Conservation (phyloP, 495 filamentous ascomycete genomes). For the Staphylotrichum longicolle region DNA sequence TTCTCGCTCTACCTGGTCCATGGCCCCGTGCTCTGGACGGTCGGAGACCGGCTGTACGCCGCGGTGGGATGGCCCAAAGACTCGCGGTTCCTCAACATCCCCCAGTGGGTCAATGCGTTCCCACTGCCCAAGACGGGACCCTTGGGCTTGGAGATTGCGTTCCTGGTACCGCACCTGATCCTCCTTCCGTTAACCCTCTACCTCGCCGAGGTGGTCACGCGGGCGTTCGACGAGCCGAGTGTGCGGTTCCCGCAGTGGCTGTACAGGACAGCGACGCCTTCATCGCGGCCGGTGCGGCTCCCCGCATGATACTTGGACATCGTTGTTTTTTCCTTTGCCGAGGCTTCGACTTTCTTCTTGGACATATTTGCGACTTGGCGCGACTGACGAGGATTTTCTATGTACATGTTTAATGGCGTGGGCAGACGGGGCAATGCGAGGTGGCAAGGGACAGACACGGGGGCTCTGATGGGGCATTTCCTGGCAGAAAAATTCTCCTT, state of each 20-base stretch:
- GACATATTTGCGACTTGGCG: background rate
- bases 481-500: too few relatives aligned
- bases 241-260: constrained; percentile 54
- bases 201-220: constrained; percentile 55
- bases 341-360: background rate
- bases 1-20: constrained; percentile 66
- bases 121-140: constrained; percentile 50
- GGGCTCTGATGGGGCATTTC: too few relatives aligned
- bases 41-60: constrained; percentile 49
- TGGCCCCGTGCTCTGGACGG: constrained; percentile 52
- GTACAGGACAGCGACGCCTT: constrained; percentile 37
- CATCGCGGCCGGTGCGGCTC: constrained; percentile 13
- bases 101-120: constrained; percentile 47
- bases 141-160: constrained; percentile 54
- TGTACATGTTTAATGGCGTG: background rate
- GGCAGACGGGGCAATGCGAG: background rate
- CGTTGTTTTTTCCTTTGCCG: background rate
- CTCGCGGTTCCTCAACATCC: constrained; percentile 36
- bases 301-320: constrained; percentile 16
- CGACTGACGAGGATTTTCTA: too few relatives aligned
- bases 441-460: too few relatives aligned
- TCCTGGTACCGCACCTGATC: constrained; percentile 53
- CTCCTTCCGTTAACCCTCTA: constrained; percentile 57
- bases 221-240: constrained; percentile 55
- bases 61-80: constrained; percentile 50